Evolutionary conservation across 2,329 filamentous ascomycete genomes (phyloP), one percentile per base, ranked within the genome.

Genomic region (Phaeophleospora eucalypticola): DNA sequence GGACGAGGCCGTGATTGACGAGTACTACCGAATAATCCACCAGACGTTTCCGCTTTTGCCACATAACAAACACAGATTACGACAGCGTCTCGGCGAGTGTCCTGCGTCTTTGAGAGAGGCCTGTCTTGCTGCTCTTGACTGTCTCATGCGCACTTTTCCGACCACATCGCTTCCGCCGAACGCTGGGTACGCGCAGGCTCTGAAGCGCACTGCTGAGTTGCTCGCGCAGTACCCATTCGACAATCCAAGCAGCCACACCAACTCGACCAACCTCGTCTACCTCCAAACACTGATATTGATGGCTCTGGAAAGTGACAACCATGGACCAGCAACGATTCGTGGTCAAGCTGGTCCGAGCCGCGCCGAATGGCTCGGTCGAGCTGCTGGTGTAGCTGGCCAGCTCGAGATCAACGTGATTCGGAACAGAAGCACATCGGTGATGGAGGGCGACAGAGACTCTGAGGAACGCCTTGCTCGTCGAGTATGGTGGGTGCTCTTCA

Each of bases 401-500:
- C 76, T 87, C 69, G 81, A 79, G 57, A 70, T 87, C 48, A 82
- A 82, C 46, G 59, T 73, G 41, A 59, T 66, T 58, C 71, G 49
- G 66, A 71, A 41, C 46, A 59, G 33, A 53, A 72, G 37, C 72
- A 74, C 43, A 65, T 63, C 64, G 19, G 52, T 65, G 14, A 59
- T 68, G 3, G 73, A 77, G 4, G 64, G 70, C 8, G 79, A 83
- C 43, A 60, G 70, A 2, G 81, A 87, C 60, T 78, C 77, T 16
- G 79, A 83, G 36, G 79, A 82, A 41, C 79, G 79, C 15, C 69
- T 87, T 3, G 76, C 77, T 1, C 71, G 82, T 41, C 77, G 83
- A 36, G 77, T 83, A 15, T 89, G 85, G 85, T 87, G 83, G 81
- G 79, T 81, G 12, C 69, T 89, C 27, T 77, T 87, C 37, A 75